Evolutionary conservation across 768 basidiomycete species (phyloP), one percentile per base, ranked within the genome.

Genomic region (Rhizopogon roseolus): DNA sequence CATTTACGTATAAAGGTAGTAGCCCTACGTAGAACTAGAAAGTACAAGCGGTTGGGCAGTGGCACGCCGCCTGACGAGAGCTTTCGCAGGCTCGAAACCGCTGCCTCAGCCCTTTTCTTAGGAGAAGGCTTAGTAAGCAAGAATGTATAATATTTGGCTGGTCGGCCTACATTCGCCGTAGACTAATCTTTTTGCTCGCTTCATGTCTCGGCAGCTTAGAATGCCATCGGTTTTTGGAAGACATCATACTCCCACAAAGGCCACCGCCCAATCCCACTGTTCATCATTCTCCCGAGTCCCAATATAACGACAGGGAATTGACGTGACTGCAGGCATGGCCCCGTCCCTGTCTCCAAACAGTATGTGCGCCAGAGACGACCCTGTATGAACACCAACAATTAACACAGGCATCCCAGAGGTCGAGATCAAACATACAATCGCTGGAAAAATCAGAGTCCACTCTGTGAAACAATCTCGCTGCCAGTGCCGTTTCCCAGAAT

Each of bases 231-330:
- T 22, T 22, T 22, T 22, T 22, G 22, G 22, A 22, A 22, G 10
- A 13, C 11, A 36, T 41, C 39, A 69, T 22, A 69, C 60, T 32
- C 65, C 69, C 58, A 61, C 62, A 19, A 71, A 29, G 9, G 69
- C 57, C 29, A 71, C 46, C 14, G 50, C 67, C 60, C 61, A 68
- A 44, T 67, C 63, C 67, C 67, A 68, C 10, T 45, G 55, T 16
- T 19, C 42, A 25, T 27, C 57, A 62, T 7, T 40, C 38, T 45
- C 67, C 59, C 3, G 69, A 65, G 41, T 56, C 14, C 34, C 49
- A 28, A 71, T 53, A 42, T 49, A 28, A 10, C 40, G 41, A 27
- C 60, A 56, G 44, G 67, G 67, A 6, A 68, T 42, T 6, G 61
- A 49, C 10, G 67, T 68, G 40, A 65, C 27, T 13, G 67, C 69